These are phyloP conservation scores for Neocatenulostroma microsporum DNA, from an alignment of 2,329 filamentous ascomycete species.

Conservation along the genomic window DNA sequence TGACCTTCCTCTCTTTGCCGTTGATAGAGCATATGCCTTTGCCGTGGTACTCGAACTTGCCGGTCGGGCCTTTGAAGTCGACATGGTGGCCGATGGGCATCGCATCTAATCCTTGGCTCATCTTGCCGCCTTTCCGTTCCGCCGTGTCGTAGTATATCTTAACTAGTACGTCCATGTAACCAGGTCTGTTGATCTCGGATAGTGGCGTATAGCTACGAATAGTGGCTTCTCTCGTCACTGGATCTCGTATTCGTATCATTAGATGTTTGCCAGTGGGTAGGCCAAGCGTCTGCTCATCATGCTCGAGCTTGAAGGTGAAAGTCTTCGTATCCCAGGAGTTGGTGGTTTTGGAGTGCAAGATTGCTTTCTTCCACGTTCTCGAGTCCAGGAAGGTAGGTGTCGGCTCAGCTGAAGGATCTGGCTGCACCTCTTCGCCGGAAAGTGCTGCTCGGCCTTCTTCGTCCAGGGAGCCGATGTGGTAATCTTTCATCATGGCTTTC, in stretches of 20 bases:
- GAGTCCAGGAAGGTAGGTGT: conserved; percentile 62
- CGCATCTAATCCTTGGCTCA: conserved; percentile 71
- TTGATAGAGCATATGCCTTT: conserved; percentile 56
- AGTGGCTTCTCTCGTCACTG: conserved; percentile 60
- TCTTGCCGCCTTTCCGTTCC: conserved; percentile 59
- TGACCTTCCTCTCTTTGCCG: conserved; percentile 49
- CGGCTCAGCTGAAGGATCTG: conserved; percentile 35
- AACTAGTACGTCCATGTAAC: conserved; percentile 65
- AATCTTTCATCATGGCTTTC: conserved; percentile 77
- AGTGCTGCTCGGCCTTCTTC: conserved; percentile 51
- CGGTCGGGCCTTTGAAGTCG: conserved; percentile 82
- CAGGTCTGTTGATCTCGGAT: conserved; percentile 54
- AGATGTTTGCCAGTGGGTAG: conserved; percentile 80
- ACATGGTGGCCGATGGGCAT: conserved; percentile 64
- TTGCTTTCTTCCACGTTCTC: conserved; percentile 64
- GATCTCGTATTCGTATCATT: conserved; percentile 72
- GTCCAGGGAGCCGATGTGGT: conserved; percentile 75
- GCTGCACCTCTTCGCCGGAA: conserved; percentile 33
- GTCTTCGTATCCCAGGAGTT: conserved; percentile 73
- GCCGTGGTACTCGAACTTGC: conserved; percentile 73
- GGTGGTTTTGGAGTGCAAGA: conserved; percentile 58
- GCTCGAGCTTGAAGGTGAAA: conserved; percentile 72
- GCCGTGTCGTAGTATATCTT: conserved; percentile 68
- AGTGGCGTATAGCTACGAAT: conserved; percentile 85
- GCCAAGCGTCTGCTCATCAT: conserved; percentile 61